phyloP scores from a whole-genome alignment of 345 rosid species.

The Salix viminalis region DNA sequence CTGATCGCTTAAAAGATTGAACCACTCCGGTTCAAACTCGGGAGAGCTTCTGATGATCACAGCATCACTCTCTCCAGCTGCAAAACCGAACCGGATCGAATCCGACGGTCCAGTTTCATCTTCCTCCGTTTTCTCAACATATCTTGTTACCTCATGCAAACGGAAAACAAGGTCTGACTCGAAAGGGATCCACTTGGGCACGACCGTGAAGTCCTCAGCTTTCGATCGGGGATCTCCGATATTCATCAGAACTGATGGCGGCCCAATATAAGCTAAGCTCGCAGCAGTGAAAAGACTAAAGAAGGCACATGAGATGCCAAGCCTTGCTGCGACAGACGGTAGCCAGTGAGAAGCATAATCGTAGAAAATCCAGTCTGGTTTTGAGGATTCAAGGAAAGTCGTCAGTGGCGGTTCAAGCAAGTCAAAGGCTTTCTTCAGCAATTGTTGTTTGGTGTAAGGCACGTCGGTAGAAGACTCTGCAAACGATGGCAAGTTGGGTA shows the following conservation, averaged over 20 bases:
- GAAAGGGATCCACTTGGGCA: conserved; percentile 29
- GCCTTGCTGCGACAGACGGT: conserved; percentile 23
- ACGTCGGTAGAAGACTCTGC: conserved; percentile 39
- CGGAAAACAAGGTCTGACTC: conserved; percentile 18
- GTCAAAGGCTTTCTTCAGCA: conserved; percentile 41
- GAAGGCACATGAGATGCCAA: conserved; percentile 19
- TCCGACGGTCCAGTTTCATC: conserved; percentile 41
- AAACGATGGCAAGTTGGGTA: conserved; percentile 26
- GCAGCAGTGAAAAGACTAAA: conserved; percentile 30
- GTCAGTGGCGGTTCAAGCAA: conserved; percentile 21
- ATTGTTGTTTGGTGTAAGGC: conserved; percentile 18
- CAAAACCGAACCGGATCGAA: conserved; percentile 34
- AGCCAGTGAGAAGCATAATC: conserved; percentile 45
- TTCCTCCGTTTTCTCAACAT: conserved; percentile 37
- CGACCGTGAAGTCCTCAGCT: conserved; percentile 28
- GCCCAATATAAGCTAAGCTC: neutral
- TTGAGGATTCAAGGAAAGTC: conserved; percentile 21
- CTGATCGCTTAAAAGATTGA: conserved; percentile 26
- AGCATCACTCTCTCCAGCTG: conserved; percentile 32
- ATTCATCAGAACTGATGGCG: conserved; percentile 12
- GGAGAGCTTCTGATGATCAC: conserved; percentile 39
- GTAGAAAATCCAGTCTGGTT: conserved; percentile 39
- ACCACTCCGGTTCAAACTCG: conserved; percentile 51
- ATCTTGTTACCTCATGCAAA: conserved; percentile 33
- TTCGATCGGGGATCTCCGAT: conserved; percentile 3